A percentile compares a stretch with the other conserved stretches of the same genome.
These are phyloP conservation scores for Macadamia integrifolia DNA, from an alignment of 164 flowering plant species.

Conservation along the genomic window DNA sequence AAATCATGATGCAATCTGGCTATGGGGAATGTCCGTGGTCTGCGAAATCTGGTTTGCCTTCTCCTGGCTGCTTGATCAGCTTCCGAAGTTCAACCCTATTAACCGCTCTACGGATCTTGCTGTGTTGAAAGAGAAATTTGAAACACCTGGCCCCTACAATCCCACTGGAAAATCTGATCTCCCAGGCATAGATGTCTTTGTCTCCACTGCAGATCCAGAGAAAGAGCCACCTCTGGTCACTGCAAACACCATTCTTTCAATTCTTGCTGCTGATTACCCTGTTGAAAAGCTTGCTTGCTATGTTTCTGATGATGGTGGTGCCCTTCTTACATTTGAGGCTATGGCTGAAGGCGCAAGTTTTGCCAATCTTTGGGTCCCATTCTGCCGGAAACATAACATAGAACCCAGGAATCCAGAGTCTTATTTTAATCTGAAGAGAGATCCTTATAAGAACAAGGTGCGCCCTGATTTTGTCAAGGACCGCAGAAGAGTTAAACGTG, in stretches of 20 bases:
- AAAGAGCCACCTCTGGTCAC: conserved; percentile 91
- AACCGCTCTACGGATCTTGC: conserved; percentile 67
- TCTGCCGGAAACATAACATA: conserved; percentile 72
- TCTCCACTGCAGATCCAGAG: conserved; percentile 97
- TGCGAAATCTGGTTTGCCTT: conserved; percentile 95
- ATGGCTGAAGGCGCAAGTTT: conserved; percentile 88
- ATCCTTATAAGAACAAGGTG: conserved; percentile 70
- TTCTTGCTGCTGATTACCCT: conserved; percentile 88
- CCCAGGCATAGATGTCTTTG: conserved; percentile 83
- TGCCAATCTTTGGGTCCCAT: conserved; percentile 82
- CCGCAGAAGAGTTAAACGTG: conserved; percentile 68
- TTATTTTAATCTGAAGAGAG: conserved; percentile 55
- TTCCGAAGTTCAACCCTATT: conserved; percentile 78
- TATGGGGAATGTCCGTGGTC: conserved; percentile 85
- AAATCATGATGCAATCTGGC: conserved; percentile 79
- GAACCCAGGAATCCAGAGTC: conserved; percentile 82
- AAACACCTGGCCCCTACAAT: conserved; percentile 42
- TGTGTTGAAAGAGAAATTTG: conserved; percentile 71
- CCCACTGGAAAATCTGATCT: conserved; percentile 82
- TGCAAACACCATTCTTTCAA: conserved; percentile 88
- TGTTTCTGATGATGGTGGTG: conserved; percentile 94
- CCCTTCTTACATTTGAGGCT: conserved; percentile 87
- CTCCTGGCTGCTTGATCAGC: conserved; percentile 93
- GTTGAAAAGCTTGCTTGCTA: conserved; percentile 89
- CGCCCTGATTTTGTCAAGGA: conserved; percentile 68